Evolutionary conservation across 148 eudicot genomes (phyloP).

Genomic region (Vaccinium macrocarpon): DNA sequence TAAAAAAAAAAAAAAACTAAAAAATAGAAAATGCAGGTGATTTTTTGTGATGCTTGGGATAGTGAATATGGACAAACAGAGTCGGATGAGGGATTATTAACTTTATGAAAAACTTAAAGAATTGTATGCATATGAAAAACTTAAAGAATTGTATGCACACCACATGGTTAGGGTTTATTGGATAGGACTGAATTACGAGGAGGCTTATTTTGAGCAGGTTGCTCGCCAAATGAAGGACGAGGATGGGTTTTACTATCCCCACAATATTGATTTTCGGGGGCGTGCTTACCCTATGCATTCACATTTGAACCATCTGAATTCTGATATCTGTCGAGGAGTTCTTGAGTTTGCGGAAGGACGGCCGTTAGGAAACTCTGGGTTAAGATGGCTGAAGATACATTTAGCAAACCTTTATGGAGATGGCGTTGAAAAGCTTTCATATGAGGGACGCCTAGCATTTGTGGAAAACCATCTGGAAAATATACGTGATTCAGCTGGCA

Average conservation of each 20-base stretch:
- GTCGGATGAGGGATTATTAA: neutral
- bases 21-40: neutral
- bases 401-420: conserved; percentile 80
- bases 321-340: conserved; percentile 90
- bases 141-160: neutral
- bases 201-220: conserved; percentile 46
- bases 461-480: conserved; percentile 66
- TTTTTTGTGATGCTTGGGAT: neutral
- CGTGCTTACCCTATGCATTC: conserved; percentile 98
- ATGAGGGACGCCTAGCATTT: conserved; percentile 70
- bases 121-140: neutral
- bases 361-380: conserved; percentile 75
- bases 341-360: conserved; percentile 93
- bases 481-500: conserved; percentile 68
- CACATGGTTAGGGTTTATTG: conserved; percentile 1
- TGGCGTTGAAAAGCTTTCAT: conserved; percentile 75
- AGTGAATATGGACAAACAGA: neutral
- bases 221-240: conserved; percentile 85
- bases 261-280: conserved; percentile 86
- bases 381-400: conserved; percentile 82
- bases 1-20: neutral
- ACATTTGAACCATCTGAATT: conserved; percentile 80
- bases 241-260: conserved; percentile 91
- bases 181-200: conserved; percentile 7
- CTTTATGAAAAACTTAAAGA: conserved; percentile 14